These are phyloP conservation scores for Calonectria naviculata DNA, from an alignment of 2,329 filamentous ascomycete genomes.

Conservation along the genomic window DNA sequence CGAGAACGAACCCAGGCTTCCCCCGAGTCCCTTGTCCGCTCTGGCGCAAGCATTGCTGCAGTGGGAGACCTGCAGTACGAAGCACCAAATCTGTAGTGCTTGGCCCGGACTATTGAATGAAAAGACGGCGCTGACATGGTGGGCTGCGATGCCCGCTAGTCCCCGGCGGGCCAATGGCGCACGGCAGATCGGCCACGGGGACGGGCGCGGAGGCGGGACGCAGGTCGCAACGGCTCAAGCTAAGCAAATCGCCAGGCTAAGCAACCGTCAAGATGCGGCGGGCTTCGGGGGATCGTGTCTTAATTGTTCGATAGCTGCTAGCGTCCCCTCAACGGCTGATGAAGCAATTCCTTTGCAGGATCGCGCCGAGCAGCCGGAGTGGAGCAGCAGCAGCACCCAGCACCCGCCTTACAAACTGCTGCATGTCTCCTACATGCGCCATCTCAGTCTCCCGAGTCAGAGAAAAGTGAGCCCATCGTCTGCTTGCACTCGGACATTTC, in stretches of 20 bases:
- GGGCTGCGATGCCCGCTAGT: background rate
- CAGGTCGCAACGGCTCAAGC: background rate
- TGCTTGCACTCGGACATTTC: background rate
- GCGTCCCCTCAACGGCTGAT: too few species aligned
- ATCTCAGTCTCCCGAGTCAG: too few species aligned
- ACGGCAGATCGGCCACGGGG: constrained; percentile 33
- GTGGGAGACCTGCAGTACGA: background rate
- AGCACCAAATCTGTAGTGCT: background rate
- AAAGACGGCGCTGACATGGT: constrained; percentile 2
- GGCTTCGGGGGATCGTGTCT: background rate
- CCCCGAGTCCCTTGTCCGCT: background rate
- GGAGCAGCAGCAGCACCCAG: too few species aligned
- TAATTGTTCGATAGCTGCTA: too few species aligned
- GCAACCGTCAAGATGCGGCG: background rate
- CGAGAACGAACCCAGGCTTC: constrained; percentile 5
- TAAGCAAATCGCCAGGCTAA: background rate
- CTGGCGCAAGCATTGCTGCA: background rate
- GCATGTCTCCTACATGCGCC: too few species aligned
- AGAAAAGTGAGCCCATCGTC: background rate
- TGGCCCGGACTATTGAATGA: constrained; percentile 11
- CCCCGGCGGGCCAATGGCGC: constrained; percentile 34
- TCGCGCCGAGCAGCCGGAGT: too few species aligned
- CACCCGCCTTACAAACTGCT: too few species aligned
- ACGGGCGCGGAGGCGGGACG: background rate
- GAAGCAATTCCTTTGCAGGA: too few species aligned